These are phyloP conservation scores for Ophiostoma australiae DNA, from an alignment of 2,329 filamentous ascomycete species.

Conservation along the genomic window DNA sequence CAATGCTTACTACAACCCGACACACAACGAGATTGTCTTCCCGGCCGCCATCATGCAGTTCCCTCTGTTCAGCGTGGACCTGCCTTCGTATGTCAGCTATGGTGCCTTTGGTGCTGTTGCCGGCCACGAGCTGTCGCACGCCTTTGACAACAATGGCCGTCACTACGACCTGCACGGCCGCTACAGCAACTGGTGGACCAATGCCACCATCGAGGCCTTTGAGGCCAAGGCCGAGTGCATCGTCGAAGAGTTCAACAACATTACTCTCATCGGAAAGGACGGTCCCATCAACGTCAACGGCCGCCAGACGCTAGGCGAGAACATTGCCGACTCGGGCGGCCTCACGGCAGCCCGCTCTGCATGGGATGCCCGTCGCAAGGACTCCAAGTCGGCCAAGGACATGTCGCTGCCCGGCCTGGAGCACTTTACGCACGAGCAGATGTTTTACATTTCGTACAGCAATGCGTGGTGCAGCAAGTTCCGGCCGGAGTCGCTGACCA, in stretches of 20 bases:
- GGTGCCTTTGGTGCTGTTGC: constrained; percentile 64
- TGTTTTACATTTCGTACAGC: constrained; percentile 63
- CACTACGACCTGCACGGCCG: constrained; percentile 62
- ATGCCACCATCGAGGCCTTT: constrained; percentile 55
- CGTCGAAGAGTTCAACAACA: constrained; percentile 61
- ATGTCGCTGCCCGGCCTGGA: constrained; percentile 54
- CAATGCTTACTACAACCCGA: constrained; percentile 63
- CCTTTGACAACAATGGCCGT: constrained; percentile 62
- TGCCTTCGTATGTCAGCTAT: constrained; percentile 62
- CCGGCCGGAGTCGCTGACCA: constrained; percentile 53
- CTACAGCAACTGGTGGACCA: constrained; percentile 63
- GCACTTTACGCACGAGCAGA: constrained; percentile 58
- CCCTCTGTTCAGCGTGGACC: constrained; percentile 57
- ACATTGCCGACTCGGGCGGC: constrained; percentile 67
- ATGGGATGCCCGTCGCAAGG: constrained; percentile 54
- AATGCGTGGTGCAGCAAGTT: constrained; percentile 65
- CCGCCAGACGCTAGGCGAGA: constrained; percentile 60
- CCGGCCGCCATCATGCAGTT: constrained; percentile 66
- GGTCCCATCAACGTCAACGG: constrained; percentile 59
- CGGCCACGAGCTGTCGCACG: constrained; percentile 66
- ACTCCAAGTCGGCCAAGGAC: constrained; percentile 26
- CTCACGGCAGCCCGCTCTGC: constrained; percentile 58
- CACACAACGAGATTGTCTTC: constrained; percentile 64
- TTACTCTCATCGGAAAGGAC: constrained; percentile 52
- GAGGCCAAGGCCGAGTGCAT: constrained; percentile 59